phyloP scores from a whole-genome alignment of 2,329 filamentous ascomycete genomes.

The Diatrype stigma region DNA sequence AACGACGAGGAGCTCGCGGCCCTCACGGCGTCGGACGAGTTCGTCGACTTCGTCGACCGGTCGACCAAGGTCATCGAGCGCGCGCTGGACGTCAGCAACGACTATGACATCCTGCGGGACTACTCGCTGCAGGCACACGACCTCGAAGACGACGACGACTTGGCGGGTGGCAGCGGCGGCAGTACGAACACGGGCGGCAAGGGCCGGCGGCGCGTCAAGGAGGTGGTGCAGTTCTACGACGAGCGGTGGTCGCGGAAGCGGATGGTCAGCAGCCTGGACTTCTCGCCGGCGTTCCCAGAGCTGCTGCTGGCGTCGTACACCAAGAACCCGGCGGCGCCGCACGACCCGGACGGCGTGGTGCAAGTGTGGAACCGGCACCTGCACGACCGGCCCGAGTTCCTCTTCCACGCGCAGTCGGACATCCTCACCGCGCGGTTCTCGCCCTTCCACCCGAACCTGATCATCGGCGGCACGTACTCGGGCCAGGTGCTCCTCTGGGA shows the following conservation, averaged over 20 bases:
- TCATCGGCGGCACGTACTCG: conserved; percentile 93
- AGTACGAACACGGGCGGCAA: conserved; percentile 69
- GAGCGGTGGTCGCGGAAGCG: conserved; percentile 95
- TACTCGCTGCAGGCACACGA: conserved; percentile 80
- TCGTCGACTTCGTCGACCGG: conserved; percentile 89
- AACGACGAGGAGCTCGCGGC: conserved; percentile 83
- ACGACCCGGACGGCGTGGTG: conserved; percentile 88
- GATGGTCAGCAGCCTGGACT: conserved; percentile 93
- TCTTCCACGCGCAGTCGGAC: conserved; percentile 94
- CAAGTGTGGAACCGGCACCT: conserved; percentile 97
- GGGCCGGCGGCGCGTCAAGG: conserved; percentile 72
- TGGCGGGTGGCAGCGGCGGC: conserved; percentile 63
- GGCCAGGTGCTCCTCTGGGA: conserved; percentile 98
- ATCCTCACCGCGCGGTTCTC: conserved; percentile 95
- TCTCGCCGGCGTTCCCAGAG: conserved; percentile 93
- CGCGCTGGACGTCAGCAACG: conserved; percentile 72
- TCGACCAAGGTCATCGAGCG: conserved; percentile 97
- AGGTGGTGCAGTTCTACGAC: conserved; percentile 90
- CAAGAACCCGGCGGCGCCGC: conserved; percentile 91
- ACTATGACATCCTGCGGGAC: conserved; percentile 94
- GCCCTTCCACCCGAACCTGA: conserved; percentile 95
- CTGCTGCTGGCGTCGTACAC: conserved; percentile 92
- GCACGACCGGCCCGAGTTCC: conserved; percentile 90
- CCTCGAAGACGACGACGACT: conserved; percentile 77
- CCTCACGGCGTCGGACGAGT: conserved; percentile 87